Percentiles rank a stretch among this genome's conserved stretches.
Conservation (phyloP, 1,139 yeast species). For the Lodderomyces beijingensis region DNA sequence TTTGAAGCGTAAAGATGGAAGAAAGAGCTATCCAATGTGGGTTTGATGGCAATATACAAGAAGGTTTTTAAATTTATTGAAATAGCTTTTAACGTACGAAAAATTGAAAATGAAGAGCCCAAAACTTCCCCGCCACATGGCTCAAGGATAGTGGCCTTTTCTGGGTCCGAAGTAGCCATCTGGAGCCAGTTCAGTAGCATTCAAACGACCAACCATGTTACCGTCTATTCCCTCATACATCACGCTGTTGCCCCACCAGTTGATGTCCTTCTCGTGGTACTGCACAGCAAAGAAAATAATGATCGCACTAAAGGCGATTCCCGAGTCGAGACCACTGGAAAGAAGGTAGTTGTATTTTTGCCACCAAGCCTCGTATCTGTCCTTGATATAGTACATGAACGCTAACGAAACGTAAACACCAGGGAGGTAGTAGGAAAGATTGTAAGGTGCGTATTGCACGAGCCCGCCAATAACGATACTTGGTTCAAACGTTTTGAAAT, state of each 20-base stretch:
- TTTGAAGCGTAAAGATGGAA: too few relatives aligned
- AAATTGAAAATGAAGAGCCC: too few relatives aligned
- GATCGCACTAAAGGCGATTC: constrained; percentile 47
- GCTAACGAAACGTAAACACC: constrained; percentile 35
- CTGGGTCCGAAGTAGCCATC: constrained; percentile 47
- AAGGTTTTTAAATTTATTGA: too few relatives aligned
- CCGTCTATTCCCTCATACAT: constrained; percentile 38
- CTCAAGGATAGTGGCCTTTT: constrained; percentile 31
- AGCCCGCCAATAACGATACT: constrained; percentile 40
- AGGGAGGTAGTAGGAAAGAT: constrained; percentile 42
- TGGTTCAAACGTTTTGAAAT: constrained; percentile 37
- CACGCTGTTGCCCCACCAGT: constrained; percentile 60
- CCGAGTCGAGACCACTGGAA: constrained; percentile 48
- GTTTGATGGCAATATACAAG: too few relatives aligned
- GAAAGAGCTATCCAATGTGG: too few relatives aligned
- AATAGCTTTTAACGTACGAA: too few relatives aligned
- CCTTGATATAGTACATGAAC: constrained; percentile 46
- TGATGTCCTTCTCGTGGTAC: constrained; percentile 31
- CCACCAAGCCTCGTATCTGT: constrained; percentile 48
- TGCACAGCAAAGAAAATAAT: constrained; percentile 52
- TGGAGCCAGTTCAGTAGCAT: constrained; percentile 23
- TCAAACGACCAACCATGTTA: constrained; percentile 18
- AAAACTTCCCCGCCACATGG: too few relatives aligned
- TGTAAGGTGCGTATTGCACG: constrained; percentile 44
- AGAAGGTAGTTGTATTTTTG: constrained; percentile 53